Conservation (phyloP, 257 asterid genomes). For the Voacanga thouarsii region DNA sequence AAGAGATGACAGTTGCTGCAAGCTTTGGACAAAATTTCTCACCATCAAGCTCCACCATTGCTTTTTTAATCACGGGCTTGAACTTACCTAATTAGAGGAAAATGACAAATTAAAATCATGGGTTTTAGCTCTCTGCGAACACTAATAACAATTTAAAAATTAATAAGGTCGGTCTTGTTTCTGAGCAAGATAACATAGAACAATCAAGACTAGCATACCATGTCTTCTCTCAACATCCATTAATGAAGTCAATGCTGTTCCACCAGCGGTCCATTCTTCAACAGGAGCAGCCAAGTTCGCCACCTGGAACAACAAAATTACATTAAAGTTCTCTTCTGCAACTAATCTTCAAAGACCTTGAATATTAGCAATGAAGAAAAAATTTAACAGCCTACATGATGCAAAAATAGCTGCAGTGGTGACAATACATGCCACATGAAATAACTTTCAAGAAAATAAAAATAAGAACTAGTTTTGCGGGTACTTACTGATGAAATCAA, state of each 20-base stretch:
- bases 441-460: background rate
- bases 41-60: conserved; percentile 99
- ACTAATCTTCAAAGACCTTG: background rate
- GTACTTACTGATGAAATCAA: conserved; percentile 64
- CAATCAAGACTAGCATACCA: conserved; percentile 35
- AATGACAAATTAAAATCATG: background rate
- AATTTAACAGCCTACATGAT: background rate
- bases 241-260: conserved; percentile 87
- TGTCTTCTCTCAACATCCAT: conserved; percentile 99
- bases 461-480: background rate
- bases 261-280: conserved; percentile 92
- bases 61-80: conserved; percentile 99
- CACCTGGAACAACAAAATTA: conserved; percentile 46
- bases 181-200: background rate
- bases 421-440: background rate
- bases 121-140: background rate
- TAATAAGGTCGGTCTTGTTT: background rate
- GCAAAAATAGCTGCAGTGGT: background rate
- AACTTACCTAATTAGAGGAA: conserved; percentile 53
- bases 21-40: conserved; percentile 5
- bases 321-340: background rate
- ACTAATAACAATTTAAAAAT: background rate
- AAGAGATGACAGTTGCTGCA: background rate
- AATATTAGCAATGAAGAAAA: background rate
- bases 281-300: conserved; percentile 95